Evolutionary conservation across 208 protist species (phyloP).

Genomic region (Trichomonas tenax): DNA sequence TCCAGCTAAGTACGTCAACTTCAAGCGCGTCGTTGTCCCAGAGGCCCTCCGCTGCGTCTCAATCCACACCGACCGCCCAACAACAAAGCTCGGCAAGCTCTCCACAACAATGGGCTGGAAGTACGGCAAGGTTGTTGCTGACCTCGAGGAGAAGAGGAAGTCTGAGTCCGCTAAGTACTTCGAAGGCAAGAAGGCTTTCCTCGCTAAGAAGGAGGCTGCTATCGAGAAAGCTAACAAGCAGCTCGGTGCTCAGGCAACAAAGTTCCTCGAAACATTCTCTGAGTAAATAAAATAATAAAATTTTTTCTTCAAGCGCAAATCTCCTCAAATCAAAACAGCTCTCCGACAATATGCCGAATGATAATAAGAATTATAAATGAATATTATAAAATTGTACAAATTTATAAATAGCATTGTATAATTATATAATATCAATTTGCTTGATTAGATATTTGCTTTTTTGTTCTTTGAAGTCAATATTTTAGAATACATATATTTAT

Average conservation of each 20-base stretch:
- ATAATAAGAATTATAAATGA: no score
- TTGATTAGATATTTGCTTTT: no score
- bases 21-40: slow-evolving; percentile 63
- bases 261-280: not conserved
- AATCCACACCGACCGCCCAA: slow-evolving; percentile 51
- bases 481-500: no score
- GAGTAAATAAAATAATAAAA: not conserved
- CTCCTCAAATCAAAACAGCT: no score
- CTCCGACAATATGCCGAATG: no score
- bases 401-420: no score
- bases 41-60: slow-evolving; percentile 55
- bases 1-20: slow-evolving; percentile 61
- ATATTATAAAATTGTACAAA: no score
- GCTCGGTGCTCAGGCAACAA: not conserved
- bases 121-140: slow-evolving; percentile 52
- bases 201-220: not conserved
- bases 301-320: no score
- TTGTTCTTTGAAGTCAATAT: no score
- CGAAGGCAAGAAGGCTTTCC: not conserved
- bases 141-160: slow-evolving; percentile 64
- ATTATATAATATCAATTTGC: no score
- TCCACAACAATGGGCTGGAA: slow-evolving; percentile 67
- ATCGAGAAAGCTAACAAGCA: not conserved
- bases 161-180: not conserved
- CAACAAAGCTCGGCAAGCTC: slow-evolving; percentile 55